Evolutionary conservation across 192 early-diverging fungal genomes (phyloP).

Genomic region (Coemansia sp.): DNA sequence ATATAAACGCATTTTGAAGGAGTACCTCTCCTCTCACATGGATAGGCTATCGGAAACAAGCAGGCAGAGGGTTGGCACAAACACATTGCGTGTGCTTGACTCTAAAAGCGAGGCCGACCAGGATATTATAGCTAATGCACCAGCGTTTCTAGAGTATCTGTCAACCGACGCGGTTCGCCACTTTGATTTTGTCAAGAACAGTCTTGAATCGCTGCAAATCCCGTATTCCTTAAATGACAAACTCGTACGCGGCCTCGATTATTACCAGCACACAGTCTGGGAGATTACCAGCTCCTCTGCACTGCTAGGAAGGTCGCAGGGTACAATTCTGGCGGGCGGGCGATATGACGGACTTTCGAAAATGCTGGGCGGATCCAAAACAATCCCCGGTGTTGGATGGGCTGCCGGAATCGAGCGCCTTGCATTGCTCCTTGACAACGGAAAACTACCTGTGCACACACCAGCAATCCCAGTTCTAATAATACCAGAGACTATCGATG

Average conservation of each 20-base stretch:
- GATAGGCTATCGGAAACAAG: conserved; percentile 57
- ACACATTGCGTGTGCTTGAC: conserved; percentile 65
- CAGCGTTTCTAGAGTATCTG: conserved; percentile 51
- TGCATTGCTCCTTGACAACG: conserved; percentile 43
- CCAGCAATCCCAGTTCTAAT: conserved; percentile 33
- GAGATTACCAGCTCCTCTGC: conserved; percentile 52
- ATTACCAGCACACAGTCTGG: conserved; percentile 70
- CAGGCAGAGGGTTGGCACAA: conserved; percentile 50
- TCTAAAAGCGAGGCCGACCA: conserved; percentile 61
- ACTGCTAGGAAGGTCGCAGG: conserved; percentile 59
- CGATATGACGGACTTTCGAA: conserved; percentile 63
- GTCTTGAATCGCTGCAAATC: conserved; percentile 50
- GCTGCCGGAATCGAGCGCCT: conserved; percentile 67
- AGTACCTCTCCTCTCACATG: conserved; percentile 47
- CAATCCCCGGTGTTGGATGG: conserved; percentile 60
- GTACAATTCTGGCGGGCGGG: conserved; percentile 67
- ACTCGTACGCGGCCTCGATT: conserved; percentile 69
- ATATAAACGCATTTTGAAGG: conserved; percentile 51
- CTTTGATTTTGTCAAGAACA: conserved; percentile 53
- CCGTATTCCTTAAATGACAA: conserved; percentile 55
- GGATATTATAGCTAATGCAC: conserved; percentile 37
- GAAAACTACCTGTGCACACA: neutral
- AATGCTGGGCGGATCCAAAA: conserved; percentile 56
- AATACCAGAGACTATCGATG: conserved; percentile 16
- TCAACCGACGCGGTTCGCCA: conserved; percentile 32